Evolutionary conservation across 2,329 filamentous ascomycete species (phyloP), one percentile per base, ranked within the genome.

Genomic region (Aureobasidium sp.): DNA sequence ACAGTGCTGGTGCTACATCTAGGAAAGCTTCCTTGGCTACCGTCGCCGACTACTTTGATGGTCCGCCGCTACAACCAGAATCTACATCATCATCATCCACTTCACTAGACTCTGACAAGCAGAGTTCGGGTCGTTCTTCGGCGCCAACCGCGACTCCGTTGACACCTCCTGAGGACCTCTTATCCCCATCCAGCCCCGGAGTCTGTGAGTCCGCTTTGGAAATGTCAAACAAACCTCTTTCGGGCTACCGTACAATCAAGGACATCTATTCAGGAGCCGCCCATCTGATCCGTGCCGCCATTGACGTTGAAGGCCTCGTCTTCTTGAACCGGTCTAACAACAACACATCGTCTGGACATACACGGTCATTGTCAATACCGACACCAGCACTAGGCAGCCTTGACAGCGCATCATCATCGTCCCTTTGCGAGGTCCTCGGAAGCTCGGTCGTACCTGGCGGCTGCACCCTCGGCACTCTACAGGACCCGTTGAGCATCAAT

Each of bases 251-350:
- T 71, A 2, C 73, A 74, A 25, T 57, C 5, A 57, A 39, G 21
- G 37, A 37, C 68, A 75, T 75, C 4, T 79, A 80, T 58, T 69
- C 70, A 6, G 71, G 78, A 29, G 78, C 78, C 2, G 76, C 78
- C 0, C 75, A 78, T 37, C 65, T 80, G 0, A 70, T 81, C 4
- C 72, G 74, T 1, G 74, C 78, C 55, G 76, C 76, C 29, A 67
- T 80, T 10, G 69, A 69, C 5, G 73, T 76, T 7, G 76, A 77
- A 7, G 78, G 77, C 2, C 76, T 80, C 34, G 68, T 74, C 1
- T 74, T 75, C 57, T 55, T 76, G 39, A 72, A 72, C 60, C 68
- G 21, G 32, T 59, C 48, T 39, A 15, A 39, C 6, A 9, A 44
- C 6, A 36, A 44, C n/a, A 3, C 5, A n/a, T n/a, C 32, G 6